Evolutionary conservation across 164 flowering plant genomes (phyloP), one percentile per base, ranked within the genome.

Genomic region (Chimonanthus praecox): DNA sequence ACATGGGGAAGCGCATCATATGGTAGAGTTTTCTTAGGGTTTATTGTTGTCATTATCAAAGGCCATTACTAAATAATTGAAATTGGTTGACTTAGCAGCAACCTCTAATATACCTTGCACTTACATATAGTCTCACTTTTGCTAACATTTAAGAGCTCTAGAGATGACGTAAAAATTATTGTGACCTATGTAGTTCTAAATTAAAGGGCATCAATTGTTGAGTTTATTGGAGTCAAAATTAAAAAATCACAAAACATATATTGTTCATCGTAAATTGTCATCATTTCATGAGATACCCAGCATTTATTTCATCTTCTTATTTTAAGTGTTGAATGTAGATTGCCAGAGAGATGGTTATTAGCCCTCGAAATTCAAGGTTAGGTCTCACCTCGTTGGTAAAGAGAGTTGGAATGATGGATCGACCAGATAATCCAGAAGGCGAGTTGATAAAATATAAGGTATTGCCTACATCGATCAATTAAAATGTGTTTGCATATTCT

Each of bases 341-440:
- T 81, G 98, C 96, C 72, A 84, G 98, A 77, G 99, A 95, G 83
- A 91, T 93, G 98, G 99, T 87, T n/a, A 95, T 95, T 62, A 93
- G 99, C 84, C 98, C 97, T 58, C 86, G 86, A 76, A 93, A 92
- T 82, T 68, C 87, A 62, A 92, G 88, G 78, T 78, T 95, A 79
- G 97, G 98, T 75, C 88, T 93, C 72, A 77, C 89, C 63, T 66
- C 78, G 33, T 80, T 93, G 83, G 87, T 90, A 64, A 92, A 82
- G 78, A 85, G 87, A 81, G 61, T 86, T 71, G 90, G 91, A 49
- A 72, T 88, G 60, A 60, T 67, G 77, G 89, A 90, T 82, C 82
- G 80, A 69, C 88, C 95, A 7, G 95, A 88, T 80, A 88, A 60
- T 72, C 82, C 92, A 45, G 94, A 95, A 72, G 91, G 89, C 9